These are phyloP conservation scores for Capillidium rhysosporum DNA, from an alignment of 371 early-diverging fungal species.

Conservation along the genomic window DNA sequence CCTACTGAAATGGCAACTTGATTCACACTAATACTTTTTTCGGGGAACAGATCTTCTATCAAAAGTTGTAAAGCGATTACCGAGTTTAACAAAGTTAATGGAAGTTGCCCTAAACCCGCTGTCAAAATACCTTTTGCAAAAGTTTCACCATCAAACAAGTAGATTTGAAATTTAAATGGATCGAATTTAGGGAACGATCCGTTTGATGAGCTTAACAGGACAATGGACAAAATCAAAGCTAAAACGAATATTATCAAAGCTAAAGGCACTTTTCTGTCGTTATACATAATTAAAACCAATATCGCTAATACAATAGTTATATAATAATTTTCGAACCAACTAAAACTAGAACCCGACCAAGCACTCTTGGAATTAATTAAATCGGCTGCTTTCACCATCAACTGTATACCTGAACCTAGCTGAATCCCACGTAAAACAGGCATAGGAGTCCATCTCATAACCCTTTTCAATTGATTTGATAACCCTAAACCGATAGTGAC, in stretches of 20 bases:
- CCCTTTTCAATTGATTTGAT: slow-evolving; percentile 47
- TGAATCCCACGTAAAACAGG: slow-evolving; percentile 74
- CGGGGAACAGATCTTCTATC: slow-evolving; percentile 65
- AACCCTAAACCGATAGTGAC: slow-evolving; percentile 43
- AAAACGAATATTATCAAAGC: slow-evolving; percentile 5
- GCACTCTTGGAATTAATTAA: slow-evolving; percentile 19
- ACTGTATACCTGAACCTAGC: slow-evolving; percentile 58
- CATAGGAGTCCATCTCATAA: slow-evolving; percentile 48
- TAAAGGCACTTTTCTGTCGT: slow-evolving; percentile 4
- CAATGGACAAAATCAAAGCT: slow-evolving; percentile 4
- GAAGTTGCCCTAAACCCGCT: slow-evolving; percentile 76
- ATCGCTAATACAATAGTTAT: slow-evolving; percentile 45
- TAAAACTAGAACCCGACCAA: not conserved
- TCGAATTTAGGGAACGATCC: slow-evolving; percentile 32
- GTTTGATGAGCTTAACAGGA: slow-evolving; percentile 13
- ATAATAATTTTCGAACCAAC: slow-evolving; percentile 58
- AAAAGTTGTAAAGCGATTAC: slow-evolving; percentile 60
- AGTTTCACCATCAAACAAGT: slow-evolving; percentile 38
- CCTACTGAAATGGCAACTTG: slow-evolving; percentile 52
- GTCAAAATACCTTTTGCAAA: slow-evolving; percentile 47
- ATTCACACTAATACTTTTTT: slow-evolving; percentile 21
- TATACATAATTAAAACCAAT: slow-evolving; percentile 43
- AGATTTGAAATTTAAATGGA: slow-evolving; percentile 20
- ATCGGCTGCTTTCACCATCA: slow-evolving; percentile 51
- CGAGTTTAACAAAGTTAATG: slow-evolving; percentile 68